Conservation (phyloP, 495 filamentous ascomycete species). For the Hyaloscypha hepaticicola region DNA sequence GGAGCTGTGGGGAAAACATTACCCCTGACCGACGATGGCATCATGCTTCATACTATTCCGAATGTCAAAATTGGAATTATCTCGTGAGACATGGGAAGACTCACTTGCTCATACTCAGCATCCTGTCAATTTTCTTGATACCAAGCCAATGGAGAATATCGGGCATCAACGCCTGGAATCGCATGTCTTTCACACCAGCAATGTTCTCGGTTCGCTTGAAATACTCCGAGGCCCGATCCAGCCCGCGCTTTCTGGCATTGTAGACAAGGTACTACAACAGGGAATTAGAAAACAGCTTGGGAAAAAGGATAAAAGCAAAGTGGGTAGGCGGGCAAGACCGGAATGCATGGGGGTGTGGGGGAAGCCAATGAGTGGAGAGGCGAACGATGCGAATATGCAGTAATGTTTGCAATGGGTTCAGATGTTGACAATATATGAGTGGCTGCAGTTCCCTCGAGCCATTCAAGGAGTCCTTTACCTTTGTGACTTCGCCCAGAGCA, state of each 20-base stretch:
- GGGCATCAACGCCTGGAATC: slow-evolving; percentile 99
- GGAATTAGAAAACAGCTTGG: slow-evolving; percentile 22
- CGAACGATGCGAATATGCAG: slow-evolving; percentile 22
- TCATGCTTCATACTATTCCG: slow-evolving; percentile 89
- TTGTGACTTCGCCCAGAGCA: slow-evolving; percentile 95
- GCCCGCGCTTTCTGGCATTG: slow-evolving; percentile 85
- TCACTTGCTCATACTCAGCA: slow-evolving; percentile 98
- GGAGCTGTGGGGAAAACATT: slow-evolving; percentile 32
- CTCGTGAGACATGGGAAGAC: slow-evolving; percentile 31
- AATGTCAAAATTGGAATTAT: slow-evolving; percentile 20
- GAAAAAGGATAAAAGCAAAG: slow-evolving; percentile 1
- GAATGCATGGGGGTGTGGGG: slow-evolving; percentile 25
- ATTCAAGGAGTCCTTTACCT: slow-evolving; percentile 48
- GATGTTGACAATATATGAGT: slow-evolving; percentile 31
- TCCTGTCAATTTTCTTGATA: slow-evolving; percentile 97
- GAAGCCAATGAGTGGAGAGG: slow-evolving; percentile 1
- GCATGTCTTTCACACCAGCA: slow-evolving; percentile 96
- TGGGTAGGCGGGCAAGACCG: slow-evolving; percentile 18
- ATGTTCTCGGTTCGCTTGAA: slow-evolving; percentile 97
- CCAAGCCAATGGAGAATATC: slow-evolving; percentile 98
- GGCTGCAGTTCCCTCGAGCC: slow-evolving; percentile 13
- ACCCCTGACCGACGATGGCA: slow-evolving; percentile 92
- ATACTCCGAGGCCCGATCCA: slow-evolving; percentile 92
- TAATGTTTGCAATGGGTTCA: slow-evolving; percentile 15
- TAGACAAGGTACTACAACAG: slow-evolving; percentile 74